These are phyloP conservation scores for Penicillium sp. DNA, from an alignment of 2,329 filamentous ascomycete species.

Conservation along the genomic window DNA sequence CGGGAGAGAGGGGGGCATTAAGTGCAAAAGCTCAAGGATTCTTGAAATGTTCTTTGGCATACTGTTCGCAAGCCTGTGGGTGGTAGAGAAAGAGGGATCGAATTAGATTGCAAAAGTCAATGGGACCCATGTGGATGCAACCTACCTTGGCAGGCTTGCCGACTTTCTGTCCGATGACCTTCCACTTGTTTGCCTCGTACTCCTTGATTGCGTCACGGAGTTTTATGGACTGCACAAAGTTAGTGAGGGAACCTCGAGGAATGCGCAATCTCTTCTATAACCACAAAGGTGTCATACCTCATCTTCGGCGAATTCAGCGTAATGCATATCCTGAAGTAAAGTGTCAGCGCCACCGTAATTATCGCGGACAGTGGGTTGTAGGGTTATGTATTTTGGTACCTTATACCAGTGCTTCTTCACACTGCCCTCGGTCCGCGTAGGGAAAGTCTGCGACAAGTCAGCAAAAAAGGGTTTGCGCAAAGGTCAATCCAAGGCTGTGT, in stretches of 20 bases:
- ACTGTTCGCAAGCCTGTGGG: constrained; percentile 81
- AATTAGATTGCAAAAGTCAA: neutral
- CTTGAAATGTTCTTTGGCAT: constrained; percentile 91
- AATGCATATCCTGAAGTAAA: constrained; percentile 87
- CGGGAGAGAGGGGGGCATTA: constrained; percentile 23
- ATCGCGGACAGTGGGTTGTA: neutral
- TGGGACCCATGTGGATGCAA: neutral
- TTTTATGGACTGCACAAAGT: constrained; percentile 46
- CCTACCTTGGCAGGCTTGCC: constrained; percentile 92
- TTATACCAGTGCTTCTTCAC: constrained; percentile 99
- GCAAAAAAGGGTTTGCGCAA: constrained; percentile 8
- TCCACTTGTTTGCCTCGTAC: constrained; percentile 99
- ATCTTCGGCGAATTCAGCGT: constrained; percentile 96
- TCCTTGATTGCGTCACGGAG: constrained; percentile 95
- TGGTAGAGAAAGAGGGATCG: constrained; percentile 32
- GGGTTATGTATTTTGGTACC: constrained; percentile 57
- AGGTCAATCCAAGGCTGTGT: neutral
- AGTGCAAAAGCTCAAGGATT: constrained; percentile 41
- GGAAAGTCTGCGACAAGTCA: constrained; percentile 72
- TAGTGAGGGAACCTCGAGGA: constrained; percentile 12
- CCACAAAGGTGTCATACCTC: constrained; percentile 65
- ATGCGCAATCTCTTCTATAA: neutral
- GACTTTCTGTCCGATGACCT: constrained; percentile 93
- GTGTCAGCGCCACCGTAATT: constrained; percentile 1
- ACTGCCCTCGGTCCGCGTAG: constrained; percentile 89